Evolutionary conservation across 768 basidiomycete genomes (phyloP).

Genomic region (Coprinellus micaceus): DNA sequence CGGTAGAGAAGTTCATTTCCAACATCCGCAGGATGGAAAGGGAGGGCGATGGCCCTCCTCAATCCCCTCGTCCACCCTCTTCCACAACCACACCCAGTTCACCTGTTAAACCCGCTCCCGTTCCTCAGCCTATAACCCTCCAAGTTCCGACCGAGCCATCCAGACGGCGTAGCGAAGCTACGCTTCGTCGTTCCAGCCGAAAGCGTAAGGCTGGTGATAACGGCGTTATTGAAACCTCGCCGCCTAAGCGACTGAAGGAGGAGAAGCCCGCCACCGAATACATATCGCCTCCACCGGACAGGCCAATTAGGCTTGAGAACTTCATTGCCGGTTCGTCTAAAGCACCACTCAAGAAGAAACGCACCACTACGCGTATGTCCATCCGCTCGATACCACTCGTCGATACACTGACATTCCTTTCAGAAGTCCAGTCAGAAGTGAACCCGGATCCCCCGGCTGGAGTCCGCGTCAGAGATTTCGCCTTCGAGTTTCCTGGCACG

Average conservation of each 20-base stretch:
- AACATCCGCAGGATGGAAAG: neutral
- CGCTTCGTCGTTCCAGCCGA: neutral
- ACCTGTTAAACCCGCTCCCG: neutral
- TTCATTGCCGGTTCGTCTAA: neutral
- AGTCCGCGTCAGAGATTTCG: neutral
- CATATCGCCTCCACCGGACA: neutral
- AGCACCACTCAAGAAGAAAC: neutral
- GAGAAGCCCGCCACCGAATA: neutral
- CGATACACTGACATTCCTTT: neutral
- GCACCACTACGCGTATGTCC: neutral
- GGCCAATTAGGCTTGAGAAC: neutral
- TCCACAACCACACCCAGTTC: neutral
- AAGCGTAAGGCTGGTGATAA: neutral
- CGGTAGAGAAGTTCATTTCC: slow-evolving; percentile 1
- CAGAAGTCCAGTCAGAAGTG: neutral
- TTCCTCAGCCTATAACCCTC: neutral
- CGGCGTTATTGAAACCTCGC: neutral
- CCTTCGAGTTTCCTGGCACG: neutral
- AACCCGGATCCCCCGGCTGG: neutral
- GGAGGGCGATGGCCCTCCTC: slow-evolving; percentile 1
- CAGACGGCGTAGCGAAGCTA: neutral
- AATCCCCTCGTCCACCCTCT: neutral
- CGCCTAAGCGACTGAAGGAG: neutral
- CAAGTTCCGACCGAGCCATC: neutral
- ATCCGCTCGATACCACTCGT: neutral